Evolutionary conservation across 2,329 filamentous ascomycete species (phyloP).

Genomic region (Pestalotiopsis sp.): DNA sequence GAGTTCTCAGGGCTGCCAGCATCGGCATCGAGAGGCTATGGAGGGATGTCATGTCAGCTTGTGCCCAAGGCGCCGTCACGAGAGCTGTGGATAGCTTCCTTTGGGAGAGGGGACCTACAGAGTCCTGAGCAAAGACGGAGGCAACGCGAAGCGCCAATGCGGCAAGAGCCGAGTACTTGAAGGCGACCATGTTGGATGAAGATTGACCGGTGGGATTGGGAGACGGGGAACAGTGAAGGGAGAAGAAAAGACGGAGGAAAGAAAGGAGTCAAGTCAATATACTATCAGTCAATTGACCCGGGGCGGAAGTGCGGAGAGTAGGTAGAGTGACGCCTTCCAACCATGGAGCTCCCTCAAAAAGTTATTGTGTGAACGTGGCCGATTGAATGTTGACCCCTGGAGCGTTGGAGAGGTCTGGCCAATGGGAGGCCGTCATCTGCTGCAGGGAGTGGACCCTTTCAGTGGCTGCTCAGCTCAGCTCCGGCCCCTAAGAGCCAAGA

Average conservation of each 20-base stretch:
- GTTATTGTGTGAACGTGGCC: conserved; percentile 17
- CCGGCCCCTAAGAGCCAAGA: neutral
- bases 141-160: conserved; percentile 32
- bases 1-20: conserved; percentile 25
- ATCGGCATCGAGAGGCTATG: conserved; percentile 27
- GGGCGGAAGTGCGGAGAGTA: conserved; percentile 2
- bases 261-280: neutral
- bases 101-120: conserved; percentile 22
- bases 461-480: neutral
- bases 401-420: neutral
- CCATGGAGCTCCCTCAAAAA: conserved; percentile 6
- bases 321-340: neutral
- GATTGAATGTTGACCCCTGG: conserved; percentile 5
- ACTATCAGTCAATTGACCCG: neutral
- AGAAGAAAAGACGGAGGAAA: conserved; percentile 9
- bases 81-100: neutral
- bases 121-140: conserved; percentile 32
- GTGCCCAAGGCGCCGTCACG: neutral
- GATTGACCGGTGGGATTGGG: conserved; percentile 1
- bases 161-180: conserved; percentile 34
- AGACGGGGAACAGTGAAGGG: neutral
- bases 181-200: conserved; percentile 31
- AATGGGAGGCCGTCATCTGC: neutral
- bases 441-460: neutral
- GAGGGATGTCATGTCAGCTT: conserved; percentile 6